Evolutionary conservation across 73 alveolate species (phyloP), one percentile per base, ranked within the genome.

Genomic region (Paramecium bursaria): DNA sequence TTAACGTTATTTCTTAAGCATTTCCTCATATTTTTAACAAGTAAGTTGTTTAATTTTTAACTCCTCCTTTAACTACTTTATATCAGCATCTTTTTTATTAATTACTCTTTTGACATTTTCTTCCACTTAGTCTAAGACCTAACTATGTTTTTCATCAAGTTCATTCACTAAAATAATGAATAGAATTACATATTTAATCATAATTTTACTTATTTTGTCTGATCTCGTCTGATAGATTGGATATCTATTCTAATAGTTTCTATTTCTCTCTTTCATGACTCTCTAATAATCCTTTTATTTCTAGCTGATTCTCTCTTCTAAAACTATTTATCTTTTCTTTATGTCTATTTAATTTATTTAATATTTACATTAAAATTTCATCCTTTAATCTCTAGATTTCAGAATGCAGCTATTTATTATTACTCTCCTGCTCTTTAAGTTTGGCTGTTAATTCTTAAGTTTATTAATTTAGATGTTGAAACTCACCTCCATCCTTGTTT

Each of bases 1-100:
- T 50, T 91, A 91, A 79, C 99, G 93, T 87, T 95, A 97, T 73
- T 94, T 92, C 75, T 96, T 95, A 13, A 96, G 91, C 86, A 96
- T 76, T 67, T 91, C 96, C 86, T 95, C 98, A 73, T 87, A 88
- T 86, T 96, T 96, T 60, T 91, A 90, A 31, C 95, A 86, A 35
- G 94, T 88, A 48, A 92, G 74, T 46, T 92, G 92, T 88, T 88
- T 90, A 47, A 88, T 61, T 74, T 91, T 91, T 3, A 92, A 51
- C 44, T 96, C 99, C 52, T 96, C 94, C 42, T 89, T 88, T 52
- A 96, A 88, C 57, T 88, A 82, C 35, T 86, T 79, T 26, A 96
- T 96, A 31, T 87, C 92, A 39, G 95, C 93, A 52, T 92, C 98
- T 86, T 97, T 97, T 89, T 94, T 95, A 75, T 54, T 75, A 73